Evolutionary conservation across 352 stramenopile species (phyloP), one percentile per base, ranked within the genome.

Genomic region (Phytophthora ramorum): DNA sequence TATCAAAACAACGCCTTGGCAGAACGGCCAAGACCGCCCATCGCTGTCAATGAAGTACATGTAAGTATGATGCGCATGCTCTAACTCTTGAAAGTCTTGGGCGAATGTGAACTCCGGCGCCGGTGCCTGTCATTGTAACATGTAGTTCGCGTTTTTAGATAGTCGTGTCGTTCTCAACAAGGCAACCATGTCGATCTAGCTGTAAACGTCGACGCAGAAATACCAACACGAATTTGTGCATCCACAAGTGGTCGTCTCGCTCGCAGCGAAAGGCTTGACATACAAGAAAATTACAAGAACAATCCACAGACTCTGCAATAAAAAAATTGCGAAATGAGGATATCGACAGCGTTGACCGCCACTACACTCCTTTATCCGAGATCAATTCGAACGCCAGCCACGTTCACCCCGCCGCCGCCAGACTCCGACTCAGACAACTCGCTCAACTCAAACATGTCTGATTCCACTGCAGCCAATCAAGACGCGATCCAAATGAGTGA

Each of bases 381-480:
- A 14, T 14, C 32, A 37, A 37, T 2, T 19, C 41, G 6, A 47
- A 28, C 41, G 17, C 41, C n/a, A n/a, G n/a, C n/a, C n/a, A n/a
- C n/a, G n/a, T n/a, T 45, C n/a, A 4, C 38, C 14, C 22, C 19
- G 17, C 43, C 10, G 12, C 20, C 22, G 43, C 22, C 43, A 32
- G 22, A 12, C 19, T 50, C 7, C 44, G 4, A 17, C 14, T 50
- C 44, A 50, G 24, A 34, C 8, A 40, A 41, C n/a, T 41, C 35
- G 35, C 12, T 16, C 34, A 30, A 16, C 34, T 38, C 37, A 43
- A 44, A 7, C 38, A 10, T 3, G 3, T 32, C 47, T 58, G 58
- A 66, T 58, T 66, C 58, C 14, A 38, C 4, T 24, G 14, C 41
- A 56, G 51, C 51, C 49, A 61, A 62, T 62, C 51, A 56, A 28